Conservation (phyloP, 1,284 basidiomycete species). For the Vanrija sp. region DNA sequence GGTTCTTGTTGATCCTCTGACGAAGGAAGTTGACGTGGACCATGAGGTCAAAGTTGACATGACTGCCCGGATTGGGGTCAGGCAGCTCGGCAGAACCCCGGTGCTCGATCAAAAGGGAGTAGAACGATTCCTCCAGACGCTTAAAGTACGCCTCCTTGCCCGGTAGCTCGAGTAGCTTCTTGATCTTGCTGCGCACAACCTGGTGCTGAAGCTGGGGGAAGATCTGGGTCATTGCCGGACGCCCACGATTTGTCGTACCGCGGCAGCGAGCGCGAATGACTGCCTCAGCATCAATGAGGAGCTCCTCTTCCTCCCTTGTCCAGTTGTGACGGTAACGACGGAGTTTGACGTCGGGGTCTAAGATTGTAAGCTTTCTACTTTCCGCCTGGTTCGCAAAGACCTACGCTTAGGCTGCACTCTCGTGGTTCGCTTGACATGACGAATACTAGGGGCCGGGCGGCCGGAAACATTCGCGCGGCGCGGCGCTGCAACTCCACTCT, state of each 20-base stretch:
- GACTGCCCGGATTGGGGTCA: conserved; percentile 65
- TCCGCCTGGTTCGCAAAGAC: background rate
- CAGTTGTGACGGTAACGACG: conserved; percentile 62
- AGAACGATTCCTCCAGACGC: conserved; percentile 76
- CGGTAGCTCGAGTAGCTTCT: conserved; percentile 59
- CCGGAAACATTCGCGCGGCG: background rate
- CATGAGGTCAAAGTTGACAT: conserved; percentile 69
- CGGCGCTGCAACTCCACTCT: conserved; percentile 6
- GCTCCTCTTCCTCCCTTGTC: conserved; percentile 79
- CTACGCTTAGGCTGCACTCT: conserved; percentile 4
- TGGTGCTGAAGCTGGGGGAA: conserved; percentile 57
- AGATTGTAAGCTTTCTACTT: background rate
- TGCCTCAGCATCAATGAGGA: conserved; percentile 74
- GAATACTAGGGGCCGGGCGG: background rate
- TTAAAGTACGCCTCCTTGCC: conserved; percentile 70
- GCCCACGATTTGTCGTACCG: conserved; percentile 53
- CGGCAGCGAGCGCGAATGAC: conserved; percentile 67
- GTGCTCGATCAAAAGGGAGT: conserved; percentile 67
- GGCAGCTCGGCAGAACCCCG: conserved; percentile 64
- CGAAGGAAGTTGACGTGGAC: conserved; percentile 76
- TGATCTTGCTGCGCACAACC: conserved; percentile 28
- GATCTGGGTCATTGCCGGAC: conserved; percentile 55
- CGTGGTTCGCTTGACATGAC: background rate
- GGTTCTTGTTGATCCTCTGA: conserved; percentile 73
- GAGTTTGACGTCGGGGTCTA: conserved; percentile 4